Percentiles rank a stretch among this genome's conserved stretches.
Conservation (phyloP, 1,139 yeast genomes). For the Protomyces inouyei region DNA sequence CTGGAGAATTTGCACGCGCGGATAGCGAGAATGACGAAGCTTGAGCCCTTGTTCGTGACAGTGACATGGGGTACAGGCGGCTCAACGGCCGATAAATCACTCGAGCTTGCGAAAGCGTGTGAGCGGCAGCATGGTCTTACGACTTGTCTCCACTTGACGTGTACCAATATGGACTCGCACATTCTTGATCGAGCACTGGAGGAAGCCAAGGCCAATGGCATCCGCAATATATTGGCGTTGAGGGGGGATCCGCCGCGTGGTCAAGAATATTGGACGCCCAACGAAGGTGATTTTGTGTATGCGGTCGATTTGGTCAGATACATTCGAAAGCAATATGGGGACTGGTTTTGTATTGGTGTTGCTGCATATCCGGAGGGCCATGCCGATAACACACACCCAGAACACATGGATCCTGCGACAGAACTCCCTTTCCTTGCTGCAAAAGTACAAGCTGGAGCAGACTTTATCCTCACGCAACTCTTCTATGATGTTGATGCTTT, state of each 20-base stretch:
- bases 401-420: constrained; percentile 54
- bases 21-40: constrained; percentile 77
- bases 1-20: constrained; percentile 77
- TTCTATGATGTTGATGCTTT: constrained; percentile 65
- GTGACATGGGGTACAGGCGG: constrained; percentile 99
- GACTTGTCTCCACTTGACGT: constrained; percentile 88
- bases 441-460: constrained; percentile 91
- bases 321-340: constrained; percentile 63
- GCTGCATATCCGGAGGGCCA: constrained; percentile 98
- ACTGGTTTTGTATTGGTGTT: constrained; percentile 79
- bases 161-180: constrained; percentile 80
- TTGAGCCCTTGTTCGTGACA: constrained; percentile 84
- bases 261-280: constrained; percentile 54
- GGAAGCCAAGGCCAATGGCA: constrained; percentile 69
- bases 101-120: constrained; percentile 75
- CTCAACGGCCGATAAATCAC: constrained; percentile 77
- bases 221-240: constrained; percentile 80
- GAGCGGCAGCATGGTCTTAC: constrained; percentile 72
- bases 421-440: constrained; percentile 75
- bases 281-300: constrained; percentile 52
- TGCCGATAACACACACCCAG: constrained; percentile 68
- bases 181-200: constrained; percentile 74
- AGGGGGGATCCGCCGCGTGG: constrained; percentile 96
- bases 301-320: constrained; percentile 82
- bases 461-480: constrained; percentile 82